phyloP scores from a whole-genome alignment of 768 basidiomycete genomes.

The Sistotremastrum niveocremeum region DNA sequence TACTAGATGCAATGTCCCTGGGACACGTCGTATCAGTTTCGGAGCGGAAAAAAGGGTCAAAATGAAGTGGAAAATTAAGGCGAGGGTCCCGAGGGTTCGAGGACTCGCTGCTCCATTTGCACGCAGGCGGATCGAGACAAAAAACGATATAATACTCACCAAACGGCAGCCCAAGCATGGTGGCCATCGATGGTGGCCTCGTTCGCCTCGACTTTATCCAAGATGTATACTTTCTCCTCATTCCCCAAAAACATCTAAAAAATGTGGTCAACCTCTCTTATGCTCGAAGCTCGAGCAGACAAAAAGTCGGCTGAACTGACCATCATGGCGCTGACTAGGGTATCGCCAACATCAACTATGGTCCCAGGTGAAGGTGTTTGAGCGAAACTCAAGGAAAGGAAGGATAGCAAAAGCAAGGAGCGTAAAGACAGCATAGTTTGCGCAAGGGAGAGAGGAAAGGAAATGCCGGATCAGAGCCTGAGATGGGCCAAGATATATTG shows the following conservation, averaged over 20 bases:
- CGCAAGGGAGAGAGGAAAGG: no score
- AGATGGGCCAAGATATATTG: no score
- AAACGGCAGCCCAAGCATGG: conserved; percentile 64
- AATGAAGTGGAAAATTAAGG: background rate
- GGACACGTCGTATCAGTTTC: background rate
- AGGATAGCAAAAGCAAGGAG: no score
- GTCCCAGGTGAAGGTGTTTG: no score
- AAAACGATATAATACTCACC: no score
- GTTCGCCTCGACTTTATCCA: conserved; percentile 87
- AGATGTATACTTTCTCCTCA: conserved; percentile 68
- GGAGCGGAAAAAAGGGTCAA: background rate
- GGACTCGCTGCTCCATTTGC: no score
- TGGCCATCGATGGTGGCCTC: conserved; percentile 49
- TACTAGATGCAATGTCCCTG: conserved; percentile 51
- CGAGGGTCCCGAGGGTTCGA: no score
- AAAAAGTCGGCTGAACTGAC: conserved; percentile 16
- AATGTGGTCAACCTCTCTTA: background rate
- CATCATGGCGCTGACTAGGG: conserved; percentile 42
- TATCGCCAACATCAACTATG: conserved; percentile 28
- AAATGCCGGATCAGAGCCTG: no score
- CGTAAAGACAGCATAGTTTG: no score
- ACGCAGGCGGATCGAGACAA: background rate
- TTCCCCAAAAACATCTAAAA: conserved; percentile 69
- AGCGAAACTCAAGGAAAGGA: no score
- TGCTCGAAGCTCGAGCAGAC: background rate